Percentiles rank a stretch among this genome's conserved stretches.
These are phyloP conservation scores for Aspergillus spinulosporus DNA, from an alignment of 2,329 filamentous ascomycete genomes.

Conservation along the genomic window DNA sequence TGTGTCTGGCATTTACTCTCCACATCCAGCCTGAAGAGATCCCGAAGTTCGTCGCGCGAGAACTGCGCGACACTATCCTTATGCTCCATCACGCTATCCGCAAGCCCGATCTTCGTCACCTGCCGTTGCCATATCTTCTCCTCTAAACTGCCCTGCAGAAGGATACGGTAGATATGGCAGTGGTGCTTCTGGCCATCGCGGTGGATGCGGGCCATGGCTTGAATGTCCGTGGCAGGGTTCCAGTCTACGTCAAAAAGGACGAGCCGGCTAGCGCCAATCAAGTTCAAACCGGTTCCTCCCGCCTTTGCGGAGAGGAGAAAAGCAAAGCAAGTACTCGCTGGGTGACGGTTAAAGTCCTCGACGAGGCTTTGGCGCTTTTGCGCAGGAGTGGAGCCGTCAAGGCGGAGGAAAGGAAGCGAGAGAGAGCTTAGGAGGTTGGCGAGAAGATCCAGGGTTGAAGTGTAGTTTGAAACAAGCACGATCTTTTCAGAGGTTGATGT, in stretches of 20 bases:
- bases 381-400: constrained; percentile 67
- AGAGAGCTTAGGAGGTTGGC: constrained; percentile 61
- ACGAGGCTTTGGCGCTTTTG: constrained; percentile 67
- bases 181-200: constrained; percentile 68
- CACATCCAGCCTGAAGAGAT: constrained; percentile 67
- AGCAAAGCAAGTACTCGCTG: constrained; percentile 60
- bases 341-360: constrained; percentile 66
- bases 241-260: constrained; percentile 74
- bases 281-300: constrained; percentile 68
- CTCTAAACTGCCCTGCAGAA: constrained; percentile 68
- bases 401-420: constrained; percentile 63
- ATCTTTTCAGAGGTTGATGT: constrained; percentile 67
- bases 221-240: constrained; percentile 72
- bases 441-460: constrained; percentile 68
- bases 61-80: constrained; percentile 62
- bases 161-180: constrained; percentile 68
- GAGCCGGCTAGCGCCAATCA: constrained; percentile 69
- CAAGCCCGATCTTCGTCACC: constrained; percentile 68
- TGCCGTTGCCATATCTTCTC: constrained; percentile 76
- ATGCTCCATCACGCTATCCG: constrained; percentile 69
- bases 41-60: constrained; percentile 64
- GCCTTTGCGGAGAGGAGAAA: constrained; percentile 73
- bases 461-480: constrained; percentile 75
- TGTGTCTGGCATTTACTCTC: constrained; percentile 65
- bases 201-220: constrained; percentile 74